These are phyloP conservation scores for Metschnikowia arizonensis DNA, from an alignment of 805 yeast species.

Conservation along the genomic window DNA sequence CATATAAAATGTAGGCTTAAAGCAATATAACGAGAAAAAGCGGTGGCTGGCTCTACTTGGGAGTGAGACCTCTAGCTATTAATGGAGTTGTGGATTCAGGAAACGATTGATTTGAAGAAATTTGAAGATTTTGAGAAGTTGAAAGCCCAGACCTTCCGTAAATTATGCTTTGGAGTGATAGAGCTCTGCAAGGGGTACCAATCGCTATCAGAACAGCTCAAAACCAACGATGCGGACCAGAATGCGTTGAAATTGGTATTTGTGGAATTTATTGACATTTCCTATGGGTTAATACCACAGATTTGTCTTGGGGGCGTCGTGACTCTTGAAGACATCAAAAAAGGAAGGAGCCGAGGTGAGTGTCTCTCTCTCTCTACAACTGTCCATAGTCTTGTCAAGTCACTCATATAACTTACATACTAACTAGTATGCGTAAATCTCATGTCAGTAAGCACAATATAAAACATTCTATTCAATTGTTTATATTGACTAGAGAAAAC, in stretches of 20 bases:
- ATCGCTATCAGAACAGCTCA: constrained; percentile 34
- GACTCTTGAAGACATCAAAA: constrained; percentile 75
- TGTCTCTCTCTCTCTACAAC: too few relatives aligned
- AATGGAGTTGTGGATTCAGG: constrained; percentile 48
- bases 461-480: too few relatives aligned
- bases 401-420: too few relatives aligned
- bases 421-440: too few relatives aligned
- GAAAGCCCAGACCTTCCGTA: constrained; percentile 70
- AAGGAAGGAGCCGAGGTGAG: constrained; percentile 87
- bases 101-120: constrained; percentile 10
- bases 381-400: too few relatives aligned
- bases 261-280: constrained; percentile 79
- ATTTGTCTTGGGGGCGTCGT: constrained; percentile 87
- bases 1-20: constrained; percentile 57
- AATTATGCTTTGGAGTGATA: constrained; percentile 71
- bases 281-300: constrained; percentile 99
- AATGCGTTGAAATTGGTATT: constrained; percentile 56
- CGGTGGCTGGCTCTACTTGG: constrained; percentile 86
- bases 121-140: constrained; percentile 72
- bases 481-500: too few relatives aligned
- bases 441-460: too few relatives aligned
- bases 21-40: constrained; percentile 22
- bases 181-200: constrained; percentile 66
- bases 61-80: constrained; percentile 83
- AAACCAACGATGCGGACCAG: constrained; percentile 21